Evolutionary conservation across 805 yeast species (phyloP).

Genomic region (Kuraishia hungarica): DNA sequence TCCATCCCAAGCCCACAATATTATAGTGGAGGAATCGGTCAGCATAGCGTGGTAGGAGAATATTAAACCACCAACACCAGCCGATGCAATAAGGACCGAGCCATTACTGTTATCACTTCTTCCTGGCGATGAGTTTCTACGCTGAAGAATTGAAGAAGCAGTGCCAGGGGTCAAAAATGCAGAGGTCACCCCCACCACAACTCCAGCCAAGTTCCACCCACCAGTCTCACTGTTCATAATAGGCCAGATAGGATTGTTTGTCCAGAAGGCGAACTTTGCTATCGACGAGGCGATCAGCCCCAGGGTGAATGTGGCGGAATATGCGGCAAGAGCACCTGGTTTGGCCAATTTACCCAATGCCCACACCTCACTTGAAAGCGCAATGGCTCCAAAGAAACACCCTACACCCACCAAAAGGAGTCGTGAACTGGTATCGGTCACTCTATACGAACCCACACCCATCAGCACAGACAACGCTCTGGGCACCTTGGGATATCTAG

Average conservation of each 20-base stretch:
- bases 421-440: constrained; percentile 62
- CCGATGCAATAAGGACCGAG: constrained; percentile 7
- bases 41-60: constrained; percentile 68
- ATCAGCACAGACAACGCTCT: constrained; percentile 45
- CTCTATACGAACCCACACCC: constrained; percentile 71
- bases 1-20: constrained; percentile 97
- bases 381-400: constrained; percentile 48
- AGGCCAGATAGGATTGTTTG: constrained; percentile 97
- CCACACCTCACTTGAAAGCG: constrained; percentile 48
- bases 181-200: constrained; percentile 51
- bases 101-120: too few species aligned
- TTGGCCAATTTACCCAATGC: constrained; percentile 20
- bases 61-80: constrained; percentile 69
- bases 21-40: constrained; percentile 77
- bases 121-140: neutral
- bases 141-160: neutral
- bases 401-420: constrained; percentile 62
- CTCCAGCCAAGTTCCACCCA: constrained; percentile 71
- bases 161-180: constrained; percentile 51
- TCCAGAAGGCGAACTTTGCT: constrained; percentile 63
- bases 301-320: constrained; percentile 48
- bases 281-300: constrained; percentile 73
- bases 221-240: constrained; percentile 81
- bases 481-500: constrained; percentile 41
- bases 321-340: constrained; percentile 22